Percentiles rank a stretch among this genome's conserved stretches.
phyloP scores from a whole-genome alignment of 2,329 filamentous ascomycete species.

The Apiospora saccharicola region DNA sequence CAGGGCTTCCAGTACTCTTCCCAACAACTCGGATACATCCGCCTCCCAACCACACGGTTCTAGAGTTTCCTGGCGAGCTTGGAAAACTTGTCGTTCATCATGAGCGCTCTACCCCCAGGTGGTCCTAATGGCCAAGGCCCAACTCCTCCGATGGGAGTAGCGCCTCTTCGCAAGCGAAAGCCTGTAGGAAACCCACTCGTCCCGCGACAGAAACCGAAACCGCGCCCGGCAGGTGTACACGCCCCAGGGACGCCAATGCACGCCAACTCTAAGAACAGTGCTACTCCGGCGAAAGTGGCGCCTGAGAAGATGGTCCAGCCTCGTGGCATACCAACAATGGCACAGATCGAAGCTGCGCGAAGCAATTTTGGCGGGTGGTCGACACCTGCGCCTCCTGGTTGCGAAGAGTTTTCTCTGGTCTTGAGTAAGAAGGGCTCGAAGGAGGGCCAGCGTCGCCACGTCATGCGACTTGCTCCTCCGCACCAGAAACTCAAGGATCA shows the following conservation, averaged over 20 bases:
- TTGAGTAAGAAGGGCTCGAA: slow-evolving; percentile 83
- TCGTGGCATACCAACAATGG: slow-evolving; percentile 35
- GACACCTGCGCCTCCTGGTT: slow-evolving; percentile 53
- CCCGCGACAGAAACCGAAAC: slow-evolving; percentile 61
- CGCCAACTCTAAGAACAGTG: slow-evolving; percentile 34
- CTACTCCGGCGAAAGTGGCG: slow-evolving; percentile 31
- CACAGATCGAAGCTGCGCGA: slow-evolving; percentile 51
- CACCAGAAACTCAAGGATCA: slow-evolving; percentile 66
- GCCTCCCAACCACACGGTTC: neutral
- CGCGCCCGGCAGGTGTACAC: slow-evolving; percentile 42
- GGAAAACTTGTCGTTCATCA: slow-evolving; percentile 29
- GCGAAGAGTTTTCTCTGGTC: slow-evolving; percentile 70
- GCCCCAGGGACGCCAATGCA: slow-evolving; percentile 35
- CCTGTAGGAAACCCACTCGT: slow-evolving; percentile 66
- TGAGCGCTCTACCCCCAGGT: slow-evolving; percentile 53
- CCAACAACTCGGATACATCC: neutral
- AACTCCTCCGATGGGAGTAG: slow-evolving; percentile 53
- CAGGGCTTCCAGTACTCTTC: neutral
- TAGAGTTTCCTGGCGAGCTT: neutral
- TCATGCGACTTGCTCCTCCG: slow-evolving; percentile 74
- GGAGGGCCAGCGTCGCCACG: slow-evolving; percentile 83
- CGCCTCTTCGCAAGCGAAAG: slow-evolving; percentile 51
- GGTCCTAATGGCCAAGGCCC: slow-evolving; percentile 54
- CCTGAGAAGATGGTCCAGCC: slow-evolving; percentile 33
- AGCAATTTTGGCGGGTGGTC: slow-evolving; percentile 65